Percentiles rank a stretch among this genome's conserved stretches.
These are phyloP conservation scores for Ulmus americana DNA, from an alignment of 331 rosid genomes.

Conservation along the genomic window DNA sequence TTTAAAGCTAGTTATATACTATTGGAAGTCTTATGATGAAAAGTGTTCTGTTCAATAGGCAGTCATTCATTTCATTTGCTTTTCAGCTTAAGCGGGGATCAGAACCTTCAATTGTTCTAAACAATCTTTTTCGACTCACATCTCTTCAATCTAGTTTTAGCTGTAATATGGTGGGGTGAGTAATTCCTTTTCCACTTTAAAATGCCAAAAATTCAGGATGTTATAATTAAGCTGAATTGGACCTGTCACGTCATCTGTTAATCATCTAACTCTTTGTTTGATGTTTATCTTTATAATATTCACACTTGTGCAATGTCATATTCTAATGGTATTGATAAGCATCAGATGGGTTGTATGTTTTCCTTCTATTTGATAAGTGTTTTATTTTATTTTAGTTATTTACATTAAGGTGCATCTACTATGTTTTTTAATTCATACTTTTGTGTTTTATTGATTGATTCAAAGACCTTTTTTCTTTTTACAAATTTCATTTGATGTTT, in stretches of 20 bases:
- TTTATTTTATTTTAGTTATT: background rate
- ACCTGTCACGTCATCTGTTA: background rate
- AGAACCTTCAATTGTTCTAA: constrained; percentile 70
- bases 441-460: background rate
- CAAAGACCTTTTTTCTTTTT: background rate
- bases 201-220: background rate
- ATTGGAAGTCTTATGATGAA: background rate
- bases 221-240: constrained; percentile 3
- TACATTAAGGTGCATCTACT: no score
- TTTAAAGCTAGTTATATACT: background rate
- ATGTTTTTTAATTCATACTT: constrained; percentile 5
- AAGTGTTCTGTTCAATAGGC: background rate
- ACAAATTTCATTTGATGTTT: constrained; percentile 15
- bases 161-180: constrained; percentile 99
- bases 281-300: no score
- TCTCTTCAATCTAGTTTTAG: constrained; percentile 82
- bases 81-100: constrained; percentile 89
- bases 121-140: constrained; percentile 82
- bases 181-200: constrained; percentile 11
- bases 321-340: background rate
- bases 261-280: background rate
- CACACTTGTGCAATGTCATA: no score
- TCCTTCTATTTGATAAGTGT: background rate
- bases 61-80: constrained; percentile 19
- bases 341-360: background rate